Evolutionary conservation across 768 basidiomycete species (phyloP), one percentile per base, ranked within the genome.

Genomic region (Pisolithus tinctorius): DNA sequence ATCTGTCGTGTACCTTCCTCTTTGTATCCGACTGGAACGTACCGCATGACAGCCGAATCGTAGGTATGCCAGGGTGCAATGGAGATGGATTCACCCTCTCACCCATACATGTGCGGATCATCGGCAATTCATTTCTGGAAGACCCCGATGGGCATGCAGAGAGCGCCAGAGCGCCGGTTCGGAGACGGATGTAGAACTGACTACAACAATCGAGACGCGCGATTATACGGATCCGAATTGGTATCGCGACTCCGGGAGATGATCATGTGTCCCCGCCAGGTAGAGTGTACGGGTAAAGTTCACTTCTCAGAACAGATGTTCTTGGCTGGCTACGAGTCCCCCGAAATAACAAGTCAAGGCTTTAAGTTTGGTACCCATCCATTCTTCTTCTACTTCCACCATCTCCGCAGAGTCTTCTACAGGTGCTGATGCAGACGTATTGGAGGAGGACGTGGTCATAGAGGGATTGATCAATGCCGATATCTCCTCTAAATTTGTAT

Each of bases 301-400:
- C 56, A 67, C 55, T 20, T 42, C 20, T 42, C 41, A 78, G 56
- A 82, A 90, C 54, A 84, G 58, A 38, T 78, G 63, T 49, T 82
- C 83, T 60, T 91, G 88, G 3, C 84, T 86, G 23, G 67, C 65
- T 8, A 70, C 87, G 40, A 97, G 70, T 11, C 91, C 91, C 6
- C 95, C 95, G 68, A 86, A 96, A 66, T 96, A 95, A 64, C 90
- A 93, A 1, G 92, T 96, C 48, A 98, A 69, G 0, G 94, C 95
- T 63, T 97, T 98, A 41, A 98, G 69, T 71, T 95, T 95, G 9
- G 74, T 75, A 2, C 92, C 86, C 85, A 91, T 95, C 93, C 93
- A 97, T 65, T 91, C 91, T 68, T 98, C 95, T 63, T 98, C 93
- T 6, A 97, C 78, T 67, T 97, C 95, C 9, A 95, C 77, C 66